These are phyloP conservation scores for Zymoseptoria brevis DNA, from an alignment of 2,329 filamentous ascomycete species.

Conservation along the genomic window DNA sequence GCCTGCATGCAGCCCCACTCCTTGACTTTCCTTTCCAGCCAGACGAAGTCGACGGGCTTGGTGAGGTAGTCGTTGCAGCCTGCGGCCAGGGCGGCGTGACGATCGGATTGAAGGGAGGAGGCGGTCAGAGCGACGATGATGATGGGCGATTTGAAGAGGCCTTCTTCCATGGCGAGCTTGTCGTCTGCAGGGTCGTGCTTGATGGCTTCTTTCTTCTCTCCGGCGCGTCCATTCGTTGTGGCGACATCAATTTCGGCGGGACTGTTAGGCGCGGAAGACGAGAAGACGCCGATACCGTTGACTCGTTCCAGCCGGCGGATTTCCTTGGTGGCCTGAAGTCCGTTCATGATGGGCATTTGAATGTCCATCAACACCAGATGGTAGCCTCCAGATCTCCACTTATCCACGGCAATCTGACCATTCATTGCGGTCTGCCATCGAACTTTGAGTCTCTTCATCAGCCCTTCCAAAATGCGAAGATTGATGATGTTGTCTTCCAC, in stretches of 20 bases:
- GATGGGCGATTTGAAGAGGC: constrained; percentile 86
- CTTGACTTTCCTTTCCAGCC: constrained; percentile 94
- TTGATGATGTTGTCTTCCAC: constrained; percentile 99
- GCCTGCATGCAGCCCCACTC: constrained; percentile 99
- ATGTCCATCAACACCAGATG: constrained; percentile 98
- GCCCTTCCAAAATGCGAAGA: constrained; percentile 81
- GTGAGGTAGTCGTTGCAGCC: constrained; percentile 98
- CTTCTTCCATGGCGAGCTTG: constrained; percentile 54
- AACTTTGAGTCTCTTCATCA: constrained; percentile 92
- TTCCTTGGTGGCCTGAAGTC: constrained; percentile 87
- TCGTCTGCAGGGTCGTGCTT: constrained; percentile 53
- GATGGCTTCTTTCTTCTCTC: constrained; percentile 24
- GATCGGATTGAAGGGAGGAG: constrained; percentile 86
- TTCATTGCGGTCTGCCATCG: constrained; percentile 97
- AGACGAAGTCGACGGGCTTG: constrained; percentile 93
- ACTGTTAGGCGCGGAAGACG: constrained; percentile 37
- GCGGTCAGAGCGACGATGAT: constrained; percentile 97
- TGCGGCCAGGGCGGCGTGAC: constrained; percentile 87
- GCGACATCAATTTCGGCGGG: constrained; percentile 26
- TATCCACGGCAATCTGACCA: constrained; percentile 82
- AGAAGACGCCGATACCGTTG: constrained; percentile 88
- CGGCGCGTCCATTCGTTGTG: constrained; percentile 29
- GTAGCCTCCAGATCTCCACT: constrained; percentile 88
- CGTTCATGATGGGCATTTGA: constrained; percentile 92
- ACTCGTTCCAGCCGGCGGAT: constrained; percentile 82